phyloP scores from a whole-genome alignment of 2,329 filamentous ascomycete genomes.

The Arachnomyces sp. region DNA sequence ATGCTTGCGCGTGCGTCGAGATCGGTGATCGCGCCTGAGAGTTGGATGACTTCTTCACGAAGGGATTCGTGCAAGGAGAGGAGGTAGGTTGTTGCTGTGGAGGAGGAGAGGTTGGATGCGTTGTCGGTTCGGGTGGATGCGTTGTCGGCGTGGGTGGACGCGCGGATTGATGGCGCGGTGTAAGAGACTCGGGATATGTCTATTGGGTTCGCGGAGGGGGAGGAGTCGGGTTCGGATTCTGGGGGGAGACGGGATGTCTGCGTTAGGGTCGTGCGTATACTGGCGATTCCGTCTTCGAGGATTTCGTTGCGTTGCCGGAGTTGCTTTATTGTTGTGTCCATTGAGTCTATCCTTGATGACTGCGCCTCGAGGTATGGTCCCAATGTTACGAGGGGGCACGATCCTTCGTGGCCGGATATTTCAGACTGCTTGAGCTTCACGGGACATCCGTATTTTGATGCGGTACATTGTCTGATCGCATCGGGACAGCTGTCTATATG shows the following conservation, averaged over 20 bases:
- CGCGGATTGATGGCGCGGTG: slow-evolving; percentile 10
- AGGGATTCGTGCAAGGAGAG: slow-evolving; percentile 54
- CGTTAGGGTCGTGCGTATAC: slow-evolving; percentile 30
- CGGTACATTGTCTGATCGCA: slow-evolving; percentile 28
- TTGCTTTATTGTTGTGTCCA: slow-evolving; percentile 38
- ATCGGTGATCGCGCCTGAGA: slow-evolving; percentile 48
- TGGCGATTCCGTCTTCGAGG: slow-evolving; percentile 38
- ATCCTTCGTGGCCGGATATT: slow-evolving; percentile 35
- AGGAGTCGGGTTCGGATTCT: slow-evolving; percentile 9
- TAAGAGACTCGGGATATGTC: slow-evolving; percentile 1
- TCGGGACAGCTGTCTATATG: slow-evolving; percentile 32
- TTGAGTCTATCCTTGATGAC: slow-evolving; percentile 33
- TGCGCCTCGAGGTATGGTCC: slow-evolving; percentile 38
- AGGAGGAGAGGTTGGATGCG: slow-evolving; percentile 22
- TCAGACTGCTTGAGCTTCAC: slow-evolving; percentile 29
- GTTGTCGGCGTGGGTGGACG: slow-evolving; percentile 12
- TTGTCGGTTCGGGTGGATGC: slow-evolving; percentile 3
- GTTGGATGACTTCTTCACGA: slow-evolving; percentile 50
- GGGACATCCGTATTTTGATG: slow-evolving; percentile 37
- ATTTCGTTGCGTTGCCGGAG: slow-evolving; percentile 40
- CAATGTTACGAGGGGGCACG: slow-evolving; percentile 44
- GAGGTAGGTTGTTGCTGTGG: slow-evolving; percentile 47
- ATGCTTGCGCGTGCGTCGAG: slow-evolving; percentile 54
- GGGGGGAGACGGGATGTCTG: slow-evolving; percentile 22
- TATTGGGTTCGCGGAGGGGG: slow-evolving; percentile 6